Conservation (phyloP, 768 basidiomycete species). For the Collybia sordida region DNA sequence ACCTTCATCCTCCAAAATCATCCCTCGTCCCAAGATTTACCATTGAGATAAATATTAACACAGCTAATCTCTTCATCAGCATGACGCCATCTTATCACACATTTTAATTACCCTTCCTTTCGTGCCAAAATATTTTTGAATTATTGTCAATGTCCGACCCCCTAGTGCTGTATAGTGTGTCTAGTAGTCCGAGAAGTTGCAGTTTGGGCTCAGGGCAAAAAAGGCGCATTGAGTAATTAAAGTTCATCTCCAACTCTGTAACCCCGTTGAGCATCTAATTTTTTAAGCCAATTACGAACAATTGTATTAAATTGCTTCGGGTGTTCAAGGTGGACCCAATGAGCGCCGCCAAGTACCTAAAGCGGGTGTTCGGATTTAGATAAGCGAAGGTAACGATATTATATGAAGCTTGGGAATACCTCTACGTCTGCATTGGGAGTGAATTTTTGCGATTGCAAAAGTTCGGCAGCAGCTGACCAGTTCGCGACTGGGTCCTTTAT, state of each 20-base stretch:
- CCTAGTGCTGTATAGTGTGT: too few species aligned
- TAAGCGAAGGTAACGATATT: not conserved
- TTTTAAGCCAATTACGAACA: constrained; percentile 51
- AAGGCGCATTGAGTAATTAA: not conserved
- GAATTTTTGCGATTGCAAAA: constrained; percentile 36
- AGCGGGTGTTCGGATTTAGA: not conserved
- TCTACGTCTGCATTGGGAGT: constrained; percentile 38
- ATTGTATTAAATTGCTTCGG: constrained; percentile 51
- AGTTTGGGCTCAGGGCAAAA: too few species aligned
- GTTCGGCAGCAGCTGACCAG: constrained; percentile 30
- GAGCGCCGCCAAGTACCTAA: constrained; percentile 53
- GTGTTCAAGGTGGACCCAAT: constrained; percentile 70
- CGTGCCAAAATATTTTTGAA: too few species aligned
- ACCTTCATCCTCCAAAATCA: too few species aligned
- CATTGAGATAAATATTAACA: too few species aligned
- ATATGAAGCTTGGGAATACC: constrained; percentile 18
- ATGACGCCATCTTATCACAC: too few species aligned
- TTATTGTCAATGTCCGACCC: too few species aligned
- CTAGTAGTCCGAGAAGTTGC: too few species aligned
- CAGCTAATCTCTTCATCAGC: too few species aligned
- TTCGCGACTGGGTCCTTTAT: constrained; percentile 49
- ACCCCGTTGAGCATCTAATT: constrained; percentile 4
- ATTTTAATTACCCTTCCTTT: too few species aligned
- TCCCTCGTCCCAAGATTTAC: too few species aligned
- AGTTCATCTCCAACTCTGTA: constrained; percentile 7